Conservation (phyloP, 2,329 filamentous ascomycete genomes). For the Amesomyces nigricolor region DNA sequence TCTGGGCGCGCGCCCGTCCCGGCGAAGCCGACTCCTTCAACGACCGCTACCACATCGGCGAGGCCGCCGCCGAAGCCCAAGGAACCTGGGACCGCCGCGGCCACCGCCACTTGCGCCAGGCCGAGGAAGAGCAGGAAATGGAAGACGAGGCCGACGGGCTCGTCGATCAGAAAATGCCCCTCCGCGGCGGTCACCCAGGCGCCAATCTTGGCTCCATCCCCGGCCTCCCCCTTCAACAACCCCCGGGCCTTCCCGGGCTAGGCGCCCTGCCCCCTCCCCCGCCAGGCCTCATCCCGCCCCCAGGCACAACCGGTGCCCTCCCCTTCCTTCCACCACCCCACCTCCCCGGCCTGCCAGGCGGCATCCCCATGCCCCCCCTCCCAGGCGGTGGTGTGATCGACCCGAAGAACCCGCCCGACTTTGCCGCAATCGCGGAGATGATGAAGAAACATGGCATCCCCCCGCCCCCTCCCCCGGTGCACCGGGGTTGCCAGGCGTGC, state of each 20-base stretch:
- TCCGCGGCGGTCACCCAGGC: conserved; percentile 43
- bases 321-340: conserved; percentile 48
- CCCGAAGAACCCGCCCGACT: conserved; percentile 54
- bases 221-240: conserved; percentile 46
- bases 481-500: conserved; percentile 36
- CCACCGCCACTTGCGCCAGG: conserved; percentile 70
- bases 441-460: conserved; percentile 60
- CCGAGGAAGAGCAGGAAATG: conserved; percentile 88
- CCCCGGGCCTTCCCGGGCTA: conserved; percentile 13
- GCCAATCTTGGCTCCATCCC: conserved; percentile 45
- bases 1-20: conserved; percentile 88
- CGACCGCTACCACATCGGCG: conserved; percentile 92
- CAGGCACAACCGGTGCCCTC: conserved; percentile 43
- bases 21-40: conserved; percentile 81
- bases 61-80: conserved; percentile 85
- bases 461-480: conserved; percentile 44
- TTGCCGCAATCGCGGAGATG: conserved; percentile 56
- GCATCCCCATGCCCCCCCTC: conserved; percentile 37
- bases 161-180: conserved; percentile 80
- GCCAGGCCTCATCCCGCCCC: conserved; percentile 43
- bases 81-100: conserved; percentile 88
- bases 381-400: conserved; percentile 44
- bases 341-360: conserved; percentile 41
- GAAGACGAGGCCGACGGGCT: conserved; percentile 92
- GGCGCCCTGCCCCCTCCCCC: conserved; percentile 34